Evolutionary conservation across 805 yeast genomes (phyloP).

Genomic region (Schizosaccharomyces cryophilus): DNA sequence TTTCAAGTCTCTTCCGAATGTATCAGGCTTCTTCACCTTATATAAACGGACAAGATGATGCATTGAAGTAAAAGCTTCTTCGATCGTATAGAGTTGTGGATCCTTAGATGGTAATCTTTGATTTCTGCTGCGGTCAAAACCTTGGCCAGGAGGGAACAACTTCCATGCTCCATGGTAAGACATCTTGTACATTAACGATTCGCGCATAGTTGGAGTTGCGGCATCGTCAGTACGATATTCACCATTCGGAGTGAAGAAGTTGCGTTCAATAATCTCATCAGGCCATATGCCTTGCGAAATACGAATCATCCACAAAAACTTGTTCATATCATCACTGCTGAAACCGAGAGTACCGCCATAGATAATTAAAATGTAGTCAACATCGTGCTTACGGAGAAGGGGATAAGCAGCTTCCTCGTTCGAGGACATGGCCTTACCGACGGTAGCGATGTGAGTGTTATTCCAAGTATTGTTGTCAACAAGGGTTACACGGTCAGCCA

Average conservation of each 20-base stretch:
- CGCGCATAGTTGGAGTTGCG: slow-evolving; percentile 67
- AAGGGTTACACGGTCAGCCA: slow-evolving; percentile 96
- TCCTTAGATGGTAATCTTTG: not conserved
- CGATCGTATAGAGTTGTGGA: slow-evolving; percentile 45
- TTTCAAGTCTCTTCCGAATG: slow-evolving; percentile 45
- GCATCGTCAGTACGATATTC: slow-evolving; percentile 66
- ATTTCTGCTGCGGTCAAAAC: not conserved
- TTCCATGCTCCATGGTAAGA: slow-evolving; percentile 69
- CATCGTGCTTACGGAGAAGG: slow-evolving; percentile 72
- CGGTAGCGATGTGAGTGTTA: slow-evolving; percentile 96
- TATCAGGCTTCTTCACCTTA: slow-evolving; percentile 71
- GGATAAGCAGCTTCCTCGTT: slow-evolving; percentile 72
- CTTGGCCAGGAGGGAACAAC: slow-evolving; percentile 27
- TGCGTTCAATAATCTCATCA: slow-evolving; percentile 74
- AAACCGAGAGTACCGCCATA: slow-evolving; percentile 88
- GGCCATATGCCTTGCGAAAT: slow-evolving; percentile 99
- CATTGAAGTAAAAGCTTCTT: slow-evolving; percentile 84
- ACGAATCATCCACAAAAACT: slow-evolving; percentile 95
- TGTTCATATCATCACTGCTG: slow-evolving; percentile 90
- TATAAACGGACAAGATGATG: slow-evolving; percentile 93
- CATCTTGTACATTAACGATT: slow-evolving; percentile 86
- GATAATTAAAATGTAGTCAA: slow-evolving; percentile 75
- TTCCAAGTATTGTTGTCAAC: slow-evolving; percentile 99
- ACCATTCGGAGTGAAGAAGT: slow-evolving; percentile 61
- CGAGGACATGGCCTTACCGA: slow-evolving; percentile 92